Evolutionary conservation across 768 basidiomycete species (phyloP), one percentile per base, ranked within the genome.

Genomic region (Pisolithus marmoratus): DNA sequence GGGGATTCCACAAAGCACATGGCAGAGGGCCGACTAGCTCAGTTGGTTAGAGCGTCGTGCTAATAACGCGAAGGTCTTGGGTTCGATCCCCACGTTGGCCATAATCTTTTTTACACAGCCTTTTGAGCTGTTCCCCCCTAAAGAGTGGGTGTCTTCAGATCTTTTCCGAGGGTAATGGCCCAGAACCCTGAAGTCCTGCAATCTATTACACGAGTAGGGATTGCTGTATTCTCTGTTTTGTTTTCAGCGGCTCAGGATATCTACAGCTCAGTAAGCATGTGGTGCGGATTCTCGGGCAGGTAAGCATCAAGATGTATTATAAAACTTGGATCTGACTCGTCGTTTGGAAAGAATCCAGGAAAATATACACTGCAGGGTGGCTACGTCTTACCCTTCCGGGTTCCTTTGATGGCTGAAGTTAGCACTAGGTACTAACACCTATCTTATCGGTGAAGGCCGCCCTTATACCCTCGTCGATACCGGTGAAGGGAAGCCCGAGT

Each of bases 291-390:
- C 69, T 92, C 19, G 90, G 86, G 4, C 88, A 90, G 82, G 90
- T 87, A 62, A 43, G 71, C 11, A 2, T 1, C 34, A 36, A 36
- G 9, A 23, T 45, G 22, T 46, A 46, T 37, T 27, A 44, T 27
- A 12, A 26, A 48, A 7, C 23, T 49, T 37, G 38, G 48, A 15
- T 29, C 24, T 46, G 23, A 37, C 43, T 43, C 22, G 8, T 34
- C 15, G 14, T 43, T 22, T 58, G 5, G 23, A 26, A 44, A 93
- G 87, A 94, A 95, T 61, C 90, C 92, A 8, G 87, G 91, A 3
- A 84, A 87, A 59, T 93, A 90, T 64, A 93, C 91, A 0, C 73
- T 95, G 0, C 90, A 94, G 74, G 92, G 90, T 85, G 38, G 49
- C 50, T 19, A 40, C 2, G 37, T 14, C 20, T 3, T 34, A 19